Evolutionary conservation across 2,329 filamentous ascomycete genomes (phyloP), one percentile per base, ranked within the genome.

Genomic region (Aspergillus proliferans): DNA sequence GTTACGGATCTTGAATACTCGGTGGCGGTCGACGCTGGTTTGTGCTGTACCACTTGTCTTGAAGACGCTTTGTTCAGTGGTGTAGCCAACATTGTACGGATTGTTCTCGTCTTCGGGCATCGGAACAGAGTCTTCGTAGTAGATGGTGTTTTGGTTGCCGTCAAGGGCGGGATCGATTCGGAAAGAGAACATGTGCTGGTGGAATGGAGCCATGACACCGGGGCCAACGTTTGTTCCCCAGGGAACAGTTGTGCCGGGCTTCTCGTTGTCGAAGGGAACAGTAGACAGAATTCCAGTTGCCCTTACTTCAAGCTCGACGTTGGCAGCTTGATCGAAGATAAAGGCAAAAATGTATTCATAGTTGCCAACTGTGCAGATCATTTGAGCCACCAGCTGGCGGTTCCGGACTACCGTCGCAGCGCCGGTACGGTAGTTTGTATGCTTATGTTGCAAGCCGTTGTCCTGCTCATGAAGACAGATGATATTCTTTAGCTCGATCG

Each of bases 151-250:
- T 8, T 70, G 65, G 50, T 74, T 73, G 0, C 82, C 82, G 47
- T 81, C 81, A 28, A 83, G 64, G 52, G 78, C 79, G 8, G 82
- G 81, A 58, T 85, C 82, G 18, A 85, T 73, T 5, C 82, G 79
- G 12, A 85, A 74, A 4, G 79, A 83, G 71, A 91, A 89, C 64
- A 89, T 84, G 68, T 90, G 87, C 63, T 91, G 87, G 61, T 90
- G 87, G 66, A 85, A 82, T 0, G 76, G 74, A 0, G 84, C 86
- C 33, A 88, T 77, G 7, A 86, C 84, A 33, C 84, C 83, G 0
- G 84, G 84, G 47, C 84, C 82, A 2, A 88, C 83, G 43, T 86
- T 79, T 0, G 84, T 88, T 30, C 84, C 84, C 72, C 80, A 86
- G 2, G 82, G 81, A 0, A 86, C 82, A 4, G 78, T 77, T 38